Base-by-base conservation (phyloP, 768 basidiomycete genomes). In the Baorangia bicolor region DNA sequence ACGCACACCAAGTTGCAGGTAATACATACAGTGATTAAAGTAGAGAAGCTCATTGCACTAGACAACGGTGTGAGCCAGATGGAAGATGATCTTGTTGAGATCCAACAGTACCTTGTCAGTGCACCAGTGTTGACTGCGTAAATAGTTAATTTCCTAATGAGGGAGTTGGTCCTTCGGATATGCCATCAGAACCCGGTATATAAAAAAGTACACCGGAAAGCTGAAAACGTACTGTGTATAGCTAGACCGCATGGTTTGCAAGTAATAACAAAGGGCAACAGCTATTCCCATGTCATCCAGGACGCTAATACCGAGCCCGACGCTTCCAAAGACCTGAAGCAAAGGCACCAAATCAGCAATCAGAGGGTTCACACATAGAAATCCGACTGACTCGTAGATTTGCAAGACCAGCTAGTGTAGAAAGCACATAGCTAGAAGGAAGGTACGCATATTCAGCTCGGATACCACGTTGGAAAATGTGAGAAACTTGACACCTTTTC, bases 81-180 rank as follows among this genome's bases (percentile, higher is more conserved):
- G 10, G 16, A 44, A 40, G 37, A 25, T 12, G 47, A 37, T 13
- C 34, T 14, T 35, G 31, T 34, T 23, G 18, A 21, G 9, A 13
- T 11, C 21, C 4, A 40, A 60, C 56, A 47, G 12, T 62, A 81
- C 86, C 82, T 83, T n/a, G 86, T 87, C 35, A 89, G 49, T 6
- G 74, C 71, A 20, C 86, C 86, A 0, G 85, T 87, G 57, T 82
- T 85, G 39, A 87, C 70, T 16, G 85, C 84, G 55, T 85, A 85
- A n/a, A 83, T 61, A 9, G 74, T 82, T 30, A 88, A 69, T 3
- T 63, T 75, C 56, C 80, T 83, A 34, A 87, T 77, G n/a, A 86
- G 69, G 1, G 81, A 76, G 65, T 86, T 78, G 28, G 80, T 77
- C 49, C 84, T 86, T 63, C 2, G 14, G 1, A 28, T 34, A 20